Percentiles rank a stretch among this genome's conserved stretches.
Evolutionary conservation across 2,329 filamentous ascomycete genomes (phyloP).

Genomic region (Lojkania enalia): DNA sequence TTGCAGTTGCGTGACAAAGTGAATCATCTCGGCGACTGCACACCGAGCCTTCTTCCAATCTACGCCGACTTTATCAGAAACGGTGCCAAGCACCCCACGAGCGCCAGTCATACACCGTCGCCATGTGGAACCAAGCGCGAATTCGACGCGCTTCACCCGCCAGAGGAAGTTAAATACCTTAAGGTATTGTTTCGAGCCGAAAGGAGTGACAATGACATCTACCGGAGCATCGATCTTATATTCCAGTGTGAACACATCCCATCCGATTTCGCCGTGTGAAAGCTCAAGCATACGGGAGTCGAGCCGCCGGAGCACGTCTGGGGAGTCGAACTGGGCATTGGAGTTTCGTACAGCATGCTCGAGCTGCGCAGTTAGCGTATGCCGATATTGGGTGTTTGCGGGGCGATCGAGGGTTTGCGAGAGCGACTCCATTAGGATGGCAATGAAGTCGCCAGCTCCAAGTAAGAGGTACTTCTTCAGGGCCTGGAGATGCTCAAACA

Average conservation of each 20-base stretch:
- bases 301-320: constrained; percentile 85
- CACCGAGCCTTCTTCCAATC: constrained; percentile 92
- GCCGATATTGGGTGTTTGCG: constrained; percentile 94
- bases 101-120: constrained; percentile 94
- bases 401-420: constrained; percentile 91
- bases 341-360: constrained; percentile 97
- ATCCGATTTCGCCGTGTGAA: constrained; percentile 94
- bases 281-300: constrained; percentile 98
- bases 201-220: constrained; percentile 95
- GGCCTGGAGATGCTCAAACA: constrained; percentile 89
- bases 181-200: constrained; percentile 93
- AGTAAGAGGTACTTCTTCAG: constrained; percentile 94
- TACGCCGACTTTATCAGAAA: constrained; percentile 70
- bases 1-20: constrained; percentile 94
- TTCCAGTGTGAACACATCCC: constrained; percentile 98
- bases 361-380: constrained; percentile 95
- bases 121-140: constrained; percentile 88
- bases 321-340: constrained; percentile 92
- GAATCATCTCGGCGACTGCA: constrained; percentile 94
- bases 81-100: constrained; percentile 81
- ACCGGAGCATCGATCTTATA: constrained; percentile 97
- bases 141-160: constrained; percentile 97
- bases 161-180: constrained; percentile 99
- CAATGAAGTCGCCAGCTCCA: constrained; percentile 96
- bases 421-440: constrained; percentile 93